phyloP scores from a whole-genome alignment of 2,329 filamentous ascomycete species.

The Colletotrichum tofieldiae region DNA sequence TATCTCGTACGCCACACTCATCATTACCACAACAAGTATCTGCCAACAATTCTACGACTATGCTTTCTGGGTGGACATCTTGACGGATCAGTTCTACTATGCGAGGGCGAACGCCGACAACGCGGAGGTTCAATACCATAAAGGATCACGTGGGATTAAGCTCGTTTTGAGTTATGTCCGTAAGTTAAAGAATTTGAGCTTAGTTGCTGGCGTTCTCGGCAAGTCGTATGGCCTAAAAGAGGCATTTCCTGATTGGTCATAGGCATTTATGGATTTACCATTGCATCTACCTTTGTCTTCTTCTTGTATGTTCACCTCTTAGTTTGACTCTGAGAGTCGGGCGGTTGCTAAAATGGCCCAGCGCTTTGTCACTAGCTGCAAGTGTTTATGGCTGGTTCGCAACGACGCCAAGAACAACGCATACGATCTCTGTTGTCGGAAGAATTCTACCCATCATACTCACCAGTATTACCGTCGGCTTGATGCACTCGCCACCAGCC shows the following conservation, averaged over 20 bases:
- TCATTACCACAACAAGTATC: constrained; percentile 32
- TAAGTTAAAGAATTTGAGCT: not conserved
- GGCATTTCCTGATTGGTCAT: not conserved
- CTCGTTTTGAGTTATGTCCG: constrained; percentile 36
- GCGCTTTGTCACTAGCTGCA: constrained; percentile 36
- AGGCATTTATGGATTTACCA: constrained; percentile 36
- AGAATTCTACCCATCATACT: constrained; percentile 25
- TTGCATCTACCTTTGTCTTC: constrained; percentile 38
- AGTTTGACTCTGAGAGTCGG: not conserved
- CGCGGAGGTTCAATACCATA: constrained; percentile 35
- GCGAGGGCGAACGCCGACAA: constrained; percentile 33
- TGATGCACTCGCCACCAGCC: constrained; percentile 20
- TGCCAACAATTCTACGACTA: constrained; percentile 39
- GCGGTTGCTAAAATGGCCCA: not conserved
- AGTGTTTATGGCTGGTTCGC: constrained; percentile 42
- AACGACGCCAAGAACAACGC: constrained; percentile 31
- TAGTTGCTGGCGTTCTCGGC: not conserved
- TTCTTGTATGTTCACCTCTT: constrained; percentile 25
- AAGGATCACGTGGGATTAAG: constrained; percentile 35
- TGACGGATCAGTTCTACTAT: constrained; percentile 39
- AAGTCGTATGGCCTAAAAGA: not conserved
- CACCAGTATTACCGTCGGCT: constrained; percentile 24
- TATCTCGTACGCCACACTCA: constrained; percentile 32
- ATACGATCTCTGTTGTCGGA: constrained; percentile 34
- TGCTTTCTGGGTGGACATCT: constrained; percentile 27